Conservation (phyloP, 2,329 filamentous ascomycete genomes). For the Cladosporium colombiae region DNA sequence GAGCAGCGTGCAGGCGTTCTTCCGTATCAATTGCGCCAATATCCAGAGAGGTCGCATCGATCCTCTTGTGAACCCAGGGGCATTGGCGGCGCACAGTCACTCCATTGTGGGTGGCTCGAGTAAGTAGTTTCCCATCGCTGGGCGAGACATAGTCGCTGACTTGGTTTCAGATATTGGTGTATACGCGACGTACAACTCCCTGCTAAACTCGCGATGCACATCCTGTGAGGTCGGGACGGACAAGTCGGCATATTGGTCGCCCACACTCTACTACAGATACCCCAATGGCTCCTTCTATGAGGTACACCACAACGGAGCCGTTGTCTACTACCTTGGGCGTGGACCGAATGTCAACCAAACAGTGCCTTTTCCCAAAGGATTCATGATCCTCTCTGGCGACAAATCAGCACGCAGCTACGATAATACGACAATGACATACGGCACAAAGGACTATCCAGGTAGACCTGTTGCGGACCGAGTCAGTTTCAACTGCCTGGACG, state of each 20-base stretch:
- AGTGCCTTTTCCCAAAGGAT: conserved; percentile 65
- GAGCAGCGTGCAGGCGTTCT: conserved; percentile 36
- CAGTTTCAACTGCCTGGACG: conserved; percentile 40
- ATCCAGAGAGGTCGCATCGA: conserved; percentile 41
- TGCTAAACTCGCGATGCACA: conserved; percentile 59
- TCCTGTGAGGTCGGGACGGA: conserved; percentile 39
- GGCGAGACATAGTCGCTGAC: background rate
- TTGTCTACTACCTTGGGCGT: conserved; percentile 68
- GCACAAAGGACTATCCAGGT: conserved; percentile 36
- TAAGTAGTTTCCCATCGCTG: conserved; percentile 22
- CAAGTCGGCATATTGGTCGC: conserved; percentile 43
- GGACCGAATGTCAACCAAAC: conserved; percentile 59
- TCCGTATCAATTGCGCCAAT: conserved; percentile 38
- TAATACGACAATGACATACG: conserved; percentile 40
- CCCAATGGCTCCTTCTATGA: conserved; percentile 39
- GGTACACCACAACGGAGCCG: conserved; percentile 64
- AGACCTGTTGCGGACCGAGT: conserved; percentile 55
- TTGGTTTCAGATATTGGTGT: conserved; percentile 56
- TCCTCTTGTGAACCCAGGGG: conserved; percentile 38
- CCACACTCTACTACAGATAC: conserved; percentile 39
- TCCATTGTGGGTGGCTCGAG: conserved; percentile 38
- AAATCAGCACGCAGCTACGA: conserved; percentile 54
- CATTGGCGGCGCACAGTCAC: conserved; percentile 37
- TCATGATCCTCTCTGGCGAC: conserved; percentile 72
- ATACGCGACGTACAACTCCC: conserved; percentile 60